phyloP scores from a whole-genome alignment of 2,329 filamentous ascomycete species.

The Gnomoniopsis smithogilvyi region DNA sequence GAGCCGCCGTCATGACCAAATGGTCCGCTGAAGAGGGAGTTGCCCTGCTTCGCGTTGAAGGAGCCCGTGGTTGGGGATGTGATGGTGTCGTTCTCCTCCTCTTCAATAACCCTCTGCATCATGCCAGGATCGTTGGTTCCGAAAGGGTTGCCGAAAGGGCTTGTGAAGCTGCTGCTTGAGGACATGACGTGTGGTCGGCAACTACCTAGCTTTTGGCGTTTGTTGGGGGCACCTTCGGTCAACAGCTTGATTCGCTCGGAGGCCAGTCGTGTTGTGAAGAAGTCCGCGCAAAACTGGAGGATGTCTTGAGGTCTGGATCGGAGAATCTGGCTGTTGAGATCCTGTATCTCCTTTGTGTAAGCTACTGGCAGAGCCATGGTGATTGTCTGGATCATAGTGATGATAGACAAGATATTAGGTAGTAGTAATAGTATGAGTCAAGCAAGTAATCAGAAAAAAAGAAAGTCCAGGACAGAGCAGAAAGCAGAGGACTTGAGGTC shows the following conservation, averaged over 20 bases:
- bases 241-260: constrained; percentile 59
- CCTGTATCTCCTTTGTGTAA: constrained; percentile 61
- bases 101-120: constrained; percentile 65
- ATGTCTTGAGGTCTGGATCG: constrained; percentile 59
- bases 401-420: neutral
- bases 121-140: constrained; percentile 47
- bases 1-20: constrained; percentile 49
- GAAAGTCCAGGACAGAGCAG: neutral
- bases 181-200: constrained; percentile 47
- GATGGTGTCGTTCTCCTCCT: constrained; percentile 75
- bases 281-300: constrained; percentile 68
- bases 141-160: constrained; percentile 74
- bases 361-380: constrained; percentile 47
- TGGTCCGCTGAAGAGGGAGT: constrained; percentile 43
- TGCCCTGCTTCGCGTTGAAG: constrained; percentile 44
- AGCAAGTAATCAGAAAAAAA: neutral
- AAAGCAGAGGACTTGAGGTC: constrained; percentile 1
- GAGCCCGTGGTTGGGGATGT: constrained; percentile 68
- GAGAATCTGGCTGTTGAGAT: constrained; percentile 59
- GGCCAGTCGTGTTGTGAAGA: constrained; percentile 63
- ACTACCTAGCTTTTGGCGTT: constrained; percentile 15
- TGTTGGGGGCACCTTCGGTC: constrained; percentile 28
- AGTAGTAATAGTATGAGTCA: neutral
- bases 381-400: neutral
- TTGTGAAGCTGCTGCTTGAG: constrained; percentile 66